Conservation (phyloP, 371 early-diverging fungal species). For the Mucor irregularis region DNA sequence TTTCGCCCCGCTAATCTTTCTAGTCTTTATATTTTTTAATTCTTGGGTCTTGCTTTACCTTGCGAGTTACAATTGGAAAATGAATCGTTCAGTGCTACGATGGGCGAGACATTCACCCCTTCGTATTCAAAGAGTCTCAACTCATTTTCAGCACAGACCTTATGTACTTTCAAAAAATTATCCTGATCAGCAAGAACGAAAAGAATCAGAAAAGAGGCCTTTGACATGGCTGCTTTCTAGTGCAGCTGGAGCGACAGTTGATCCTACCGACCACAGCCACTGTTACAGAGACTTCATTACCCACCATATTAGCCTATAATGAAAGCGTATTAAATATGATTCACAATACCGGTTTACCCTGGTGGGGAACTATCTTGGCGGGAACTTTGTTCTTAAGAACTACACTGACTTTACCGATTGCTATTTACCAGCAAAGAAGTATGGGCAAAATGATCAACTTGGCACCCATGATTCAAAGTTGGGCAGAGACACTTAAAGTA, state of each 20-base stretch:
- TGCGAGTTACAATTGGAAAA: too few species aligned
- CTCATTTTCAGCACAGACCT: neutral
- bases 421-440: slow-evolving; percentile 69
- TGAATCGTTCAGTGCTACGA: neutral
- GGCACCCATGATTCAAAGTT: slow-evolving; percentile 65
- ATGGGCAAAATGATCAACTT: slow-evolving; percentile 57
- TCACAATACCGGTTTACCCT: slow-evolving; percentile 57
- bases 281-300: slow-evolving; percentile 9
- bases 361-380: slow-evolving; percentile 70
- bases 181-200: neutral
- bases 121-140: neutral
- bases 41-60: too few species aligned
- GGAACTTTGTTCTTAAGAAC: slow-evolving; percentile 63
- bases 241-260: neutral
- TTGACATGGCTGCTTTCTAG: neutral
- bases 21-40: neutral
- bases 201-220: neutral
- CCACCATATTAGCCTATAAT: slow-evolving; percentile 43
- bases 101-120: neutral
- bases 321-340: slow-evolving; percentile 46
- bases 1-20: neutral
- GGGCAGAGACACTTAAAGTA: slow-evolving; percentile 60
- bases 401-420: slow-evolving; percentile 72
- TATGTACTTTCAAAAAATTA: neutral
- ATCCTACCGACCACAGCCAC: neutral